Percentiles rank a stretch among this genome's conserved stretches.
Conservation (phyloP, 192 early-diverging fungal genomes). For the Coemansia sp. region DNA sequence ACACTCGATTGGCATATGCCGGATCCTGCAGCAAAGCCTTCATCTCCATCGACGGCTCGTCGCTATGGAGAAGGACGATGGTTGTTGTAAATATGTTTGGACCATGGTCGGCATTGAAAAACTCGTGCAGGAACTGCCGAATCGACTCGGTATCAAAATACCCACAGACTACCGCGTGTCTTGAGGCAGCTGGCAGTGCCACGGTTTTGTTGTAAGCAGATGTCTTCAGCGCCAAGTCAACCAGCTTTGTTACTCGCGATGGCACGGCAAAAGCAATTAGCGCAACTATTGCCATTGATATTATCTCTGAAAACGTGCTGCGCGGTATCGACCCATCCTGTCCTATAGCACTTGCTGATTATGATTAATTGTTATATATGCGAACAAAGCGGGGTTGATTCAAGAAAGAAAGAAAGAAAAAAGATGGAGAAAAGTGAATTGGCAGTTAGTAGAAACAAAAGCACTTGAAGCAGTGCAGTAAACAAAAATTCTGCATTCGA, state of each 20-base stretch:
- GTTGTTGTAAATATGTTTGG: slow-evolving; percentile 42
- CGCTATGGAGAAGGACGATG: slow-evolving; percentile 36
- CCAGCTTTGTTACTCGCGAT: slow-evolving; percentile 33
- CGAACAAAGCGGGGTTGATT: too few relatives aligned
- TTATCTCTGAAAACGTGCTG: slow-evolving; percentile 43
- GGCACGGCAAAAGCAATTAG: slow-evolving; percentile 51
- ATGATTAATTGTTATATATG: too few relatives aligned
- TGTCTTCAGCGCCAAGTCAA: slow-evolving; percentile 40
- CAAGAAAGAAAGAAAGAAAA: slow-evolving; percentile 9
- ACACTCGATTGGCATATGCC: slow-evolving; percentile 42
- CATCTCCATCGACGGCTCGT: slow-evolving; percentile 46
- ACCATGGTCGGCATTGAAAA: slow-evolving; percentile 52
- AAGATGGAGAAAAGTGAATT: not conserved
- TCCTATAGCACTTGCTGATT: slow-evolving; percentile 32
- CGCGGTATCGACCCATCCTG: slow-evolving; percentile 37
- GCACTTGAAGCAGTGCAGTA: not conserved
- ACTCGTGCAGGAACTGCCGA: slow-evolving; percentile 49
- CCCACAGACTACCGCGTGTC: slow-evolving; percentile 46
- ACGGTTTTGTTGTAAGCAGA: slow-evolving; percentile 42
- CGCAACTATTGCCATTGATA: slow-evolving; percentile 43
- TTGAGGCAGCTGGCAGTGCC: slow-evolving; percentile 26
- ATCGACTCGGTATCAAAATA: slow-evolving; percentile 40
- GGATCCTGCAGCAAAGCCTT: slow-evolving; percentile 40
- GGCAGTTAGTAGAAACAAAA: not conserved
- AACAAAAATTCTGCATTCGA: not conserved